Conservation (phyloP, 495 filamentous ascomycete genomes). For the Tetracladium setigerum region DNA sequence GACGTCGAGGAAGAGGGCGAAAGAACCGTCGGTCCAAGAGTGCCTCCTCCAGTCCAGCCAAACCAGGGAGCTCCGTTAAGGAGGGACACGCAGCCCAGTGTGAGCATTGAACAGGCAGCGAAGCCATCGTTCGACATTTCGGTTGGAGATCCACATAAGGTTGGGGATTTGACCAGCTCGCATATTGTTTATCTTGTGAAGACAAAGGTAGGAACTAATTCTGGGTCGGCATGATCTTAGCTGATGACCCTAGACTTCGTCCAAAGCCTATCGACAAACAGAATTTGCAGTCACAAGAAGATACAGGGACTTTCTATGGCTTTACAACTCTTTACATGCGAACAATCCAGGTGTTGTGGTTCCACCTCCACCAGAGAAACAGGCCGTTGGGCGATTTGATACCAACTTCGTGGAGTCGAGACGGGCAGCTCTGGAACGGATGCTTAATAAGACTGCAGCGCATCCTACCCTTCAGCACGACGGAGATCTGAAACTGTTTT, state of each 20-base stretch:
- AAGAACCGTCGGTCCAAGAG: constrained; percentile 42
- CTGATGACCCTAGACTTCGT: constrained; percentile 60
- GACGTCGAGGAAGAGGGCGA: constrained; percentile 57
- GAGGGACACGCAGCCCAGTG: constrained; percentile 66
- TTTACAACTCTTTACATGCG: constrained; percentile 86
- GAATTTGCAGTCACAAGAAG: constrained; percentile 89
- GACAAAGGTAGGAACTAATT: constrained; percentile 63
- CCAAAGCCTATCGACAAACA: constrained; percentile 84
- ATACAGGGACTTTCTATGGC: constrained; percentile 96
- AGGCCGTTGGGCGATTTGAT: constrained; percentile 93
- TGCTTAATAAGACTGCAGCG: constrained; percentile 89
- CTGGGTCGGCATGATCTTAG: not conserved
- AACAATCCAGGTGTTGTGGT: constrained; percentile 95
- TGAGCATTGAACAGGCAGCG: constrained; percentile 82
- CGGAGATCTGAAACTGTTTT: constrained; percentile 86
- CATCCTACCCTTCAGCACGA: constrained; percentile 93
- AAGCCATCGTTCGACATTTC: constrained; percentile 87
- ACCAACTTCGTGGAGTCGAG: constrained; percentile 92
- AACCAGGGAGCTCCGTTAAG: constrained; percentile 44
- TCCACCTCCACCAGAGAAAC: constrained; percentile 95
- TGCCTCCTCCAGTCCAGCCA: constrained; percentile 69
- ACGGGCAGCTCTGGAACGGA: constrained; percentile 83
- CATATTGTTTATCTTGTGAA: constrained; percentile 95
- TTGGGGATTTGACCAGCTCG: constrained; percentile 91
- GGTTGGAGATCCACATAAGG: constrained; percentile 95